A percentile compares a stretch with the other conserved stretches of the same genome.
These are phyloP conservation scores for Hirschfeldia incana DNA, from an alignment of 345 rosid species.

Conservation along the genomic window DNA sequence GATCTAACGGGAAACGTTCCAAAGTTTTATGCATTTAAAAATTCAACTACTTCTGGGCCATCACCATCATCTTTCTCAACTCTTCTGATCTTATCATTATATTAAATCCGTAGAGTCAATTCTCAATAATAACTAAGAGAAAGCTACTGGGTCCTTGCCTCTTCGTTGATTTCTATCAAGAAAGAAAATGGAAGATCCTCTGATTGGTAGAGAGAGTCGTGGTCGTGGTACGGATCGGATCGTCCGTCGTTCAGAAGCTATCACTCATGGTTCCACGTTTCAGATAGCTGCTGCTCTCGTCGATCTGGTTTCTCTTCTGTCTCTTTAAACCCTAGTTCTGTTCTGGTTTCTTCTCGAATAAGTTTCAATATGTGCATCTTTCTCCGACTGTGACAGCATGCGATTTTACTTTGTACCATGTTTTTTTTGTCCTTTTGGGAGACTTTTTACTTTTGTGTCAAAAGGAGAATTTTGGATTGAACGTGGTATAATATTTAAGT, in stretches of 20 bases:
- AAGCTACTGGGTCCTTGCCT: not conserved
- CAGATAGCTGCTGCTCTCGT: slow-evolving; percentile 97
- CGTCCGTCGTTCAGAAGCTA: slow-evolving; percentile 70
- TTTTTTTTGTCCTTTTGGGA: not conserved
- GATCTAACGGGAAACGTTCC: not conserved
- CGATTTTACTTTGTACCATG: not conserved
- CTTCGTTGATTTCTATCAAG: not conserved
- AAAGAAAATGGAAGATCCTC: slow-evolving; percentile 48
- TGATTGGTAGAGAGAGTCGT: slow-evolving; percentile 54
- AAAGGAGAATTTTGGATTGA: slow-evolving; percentile 1
- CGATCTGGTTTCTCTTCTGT: slow-evolving; percentile 64
- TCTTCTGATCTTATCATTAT: not conserved
- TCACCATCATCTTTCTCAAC: not conserved
- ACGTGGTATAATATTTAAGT: not conserved
- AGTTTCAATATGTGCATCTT: not conserved
- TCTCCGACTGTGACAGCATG: not conserved
- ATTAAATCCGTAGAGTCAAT: not conserved
- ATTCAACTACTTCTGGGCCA: not conserved
- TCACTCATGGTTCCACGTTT: slow-evolving; percentile 68
- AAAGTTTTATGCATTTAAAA: not conserved
- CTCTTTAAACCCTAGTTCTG: not conserved
- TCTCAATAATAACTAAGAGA: slow-evolving; percentile 7
- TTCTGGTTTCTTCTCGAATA: not conserved
- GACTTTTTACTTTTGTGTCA: not conserved
- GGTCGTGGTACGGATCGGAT: slow-evolving; percentile 43